Evolutionary conservation across 805 yeast genomes (phyloP), one percentile per base, ranked within the genome.

Genomic region (Cyberlindnera bimundalis): DNA sequence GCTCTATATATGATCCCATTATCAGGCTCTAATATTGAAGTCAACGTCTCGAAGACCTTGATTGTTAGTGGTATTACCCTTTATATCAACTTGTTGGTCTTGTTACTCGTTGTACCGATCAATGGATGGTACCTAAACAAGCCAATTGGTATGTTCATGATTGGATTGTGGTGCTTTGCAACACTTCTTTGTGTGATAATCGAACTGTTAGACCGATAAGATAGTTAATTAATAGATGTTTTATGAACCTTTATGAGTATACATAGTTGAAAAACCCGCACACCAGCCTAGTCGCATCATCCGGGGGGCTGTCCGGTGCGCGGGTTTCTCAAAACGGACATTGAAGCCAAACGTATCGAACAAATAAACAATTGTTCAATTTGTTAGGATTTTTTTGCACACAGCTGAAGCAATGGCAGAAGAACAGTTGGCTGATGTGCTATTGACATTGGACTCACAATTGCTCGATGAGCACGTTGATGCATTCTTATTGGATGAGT

Each of bases 1-100:
- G 85, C 89, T 0, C 48, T 85, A 23, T 51, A 78, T 5, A 65
- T 73, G 9, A 61, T 67, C 11, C 51, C 58, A 10, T 14, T 26
- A 8, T 37, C 42, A 11, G 58, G 48, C 1, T 23, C 16, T 2
- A 33, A 43, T 8, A 56, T 74, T 26, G 51, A 53, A 3, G 68
- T 74, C 47, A 52, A 61, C 13, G 60, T 73, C 8, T 71, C 70
- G 37, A 23, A 52, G 4, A 67, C 68, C 37, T 52, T 76, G 39
- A 45, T 53, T 1, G 46, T 66, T 5, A 68, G 74, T 40, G 61
- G 68, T 12, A 21, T 60, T 20, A 70, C 78, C 6, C 56, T 74
- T 14, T 28, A 72, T n/a, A 32, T 58, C 25, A 63, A 73, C 20
- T 51, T 75, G 15, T 15, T 65, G 1, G 58, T 70, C 13, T 66